Conservation (phyloP, 78 protist genomes). For the Dictyostelium citrinum region DNA sequence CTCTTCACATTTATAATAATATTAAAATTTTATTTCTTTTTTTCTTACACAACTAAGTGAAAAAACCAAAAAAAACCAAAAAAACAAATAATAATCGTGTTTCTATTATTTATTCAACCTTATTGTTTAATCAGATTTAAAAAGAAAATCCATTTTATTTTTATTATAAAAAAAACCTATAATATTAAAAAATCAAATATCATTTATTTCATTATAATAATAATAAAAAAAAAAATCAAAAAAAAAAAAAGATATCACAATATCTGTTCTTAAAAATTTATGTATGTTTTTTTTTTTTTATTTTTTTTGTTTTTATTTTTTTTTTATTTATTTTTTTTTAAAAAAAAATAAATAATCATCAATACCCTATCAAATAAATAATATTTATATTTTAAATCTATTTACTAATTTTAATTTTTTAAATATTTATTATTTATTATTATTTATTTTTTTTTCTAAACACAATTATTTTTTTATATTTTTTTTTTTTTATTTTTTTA, state of each 20-base stretch:
- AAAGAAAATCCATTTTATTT: neutral
- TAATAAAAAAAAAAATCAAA: neutral
- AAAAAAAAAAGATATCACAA: neutral
- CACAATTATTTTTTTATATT: neutral
- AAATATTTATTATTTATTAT: neutral
- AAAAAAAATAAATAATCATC: neutral
- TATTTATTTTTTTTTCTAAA: neutral
- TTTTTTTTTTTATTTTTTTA: neutral
- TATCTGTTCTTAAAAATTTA: neutral
- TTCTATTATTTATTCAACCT: neutral
- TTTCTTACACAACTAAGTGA: neutral
- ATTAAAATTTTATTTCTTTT: neutral
- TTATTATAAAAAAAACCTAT: neutral
- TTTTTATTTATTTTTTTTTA: neutral
- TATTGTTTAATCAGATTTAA: neutral
- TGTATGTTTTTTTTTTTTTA: neutral
- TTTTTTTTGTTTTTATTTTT: no score
- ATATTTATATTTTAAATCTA: neutral
- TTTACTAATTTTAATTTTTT: neutral
- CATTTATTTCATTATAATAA: neutral
- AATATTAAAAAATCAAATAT: neutral
- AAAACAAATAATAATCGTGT: neutral
- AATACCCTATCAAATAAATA: neutral
- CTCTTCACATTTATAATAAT: neutral
- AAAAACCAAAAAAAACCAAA: neutral